phyloP scores from a whole-genome alignment of 116 monocot genomes.

The Papilionanthe hybrid region DNA sequence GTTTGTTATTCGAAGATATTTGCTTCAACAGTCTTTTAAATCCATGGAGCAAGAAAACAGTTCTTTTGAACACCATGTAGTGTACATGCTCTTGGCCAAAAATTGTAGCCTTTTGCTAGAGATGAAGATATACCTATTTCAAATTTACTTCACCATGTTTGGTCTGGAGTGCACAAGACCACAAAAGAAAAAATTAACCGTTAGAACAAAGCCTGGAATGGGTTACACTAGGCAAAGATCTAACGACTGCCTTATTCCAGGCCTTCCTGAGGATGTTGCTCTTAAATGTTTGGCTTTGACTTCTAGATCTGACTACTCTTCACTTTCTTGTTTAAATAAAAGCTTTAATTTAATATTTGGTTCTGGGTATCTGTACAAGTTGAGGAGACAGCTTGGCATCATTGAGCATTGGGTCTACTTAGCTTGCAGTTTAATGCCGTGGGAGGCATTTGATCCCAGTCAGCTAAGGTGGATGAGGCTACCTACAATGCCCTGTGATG shows the following conservation, averaged over 20 bases:
- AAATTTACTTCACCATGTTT: conserved; percentile 19
- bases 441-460: conserved; percentile 79
- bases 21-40: conserved; percentile 28
- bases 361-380: conserved; percentile 68
- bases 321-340: conserved; percentile 57
- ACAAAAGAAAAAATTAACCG: conserved; percentile 21
- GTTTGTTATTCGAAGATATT: conserved; percentile 32
- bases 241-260: conserved; percentile 53
- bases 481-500: conserved; percentile 78
- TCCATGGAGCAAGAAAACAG: conserved; percentile 25
- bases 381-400: conserved; percentile 51
- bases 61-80: conserved; percentile 44
- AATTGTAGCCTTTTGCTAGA: conserved; percentile 28
- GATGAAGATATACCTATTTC: conserved; percentile 7
- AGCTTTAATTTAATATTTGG: conserved; percentile 45
- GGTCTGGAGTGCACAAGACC: conserved; percentile 12
- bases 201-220: conserved; percentile 17
- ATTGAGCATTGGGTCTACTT: conserved; percentile 80
- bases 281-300: conserved; percentile 61
- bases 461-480: conserved; percentile 69
- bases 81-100: conserved; percentile 39
- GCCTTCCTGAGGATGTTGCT: conserved; percentile 65
- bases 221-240: conserved; percentile 33
- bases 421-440: conserved; percentile 73
- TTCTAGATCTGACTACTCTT: conserved; percentile 69